These are phyloP conservation scores for Colletotrichum sp. DNA, from an alignment of 2,329 filamentous ascomycete genomes.

Conservation along the genomic window DNA sequence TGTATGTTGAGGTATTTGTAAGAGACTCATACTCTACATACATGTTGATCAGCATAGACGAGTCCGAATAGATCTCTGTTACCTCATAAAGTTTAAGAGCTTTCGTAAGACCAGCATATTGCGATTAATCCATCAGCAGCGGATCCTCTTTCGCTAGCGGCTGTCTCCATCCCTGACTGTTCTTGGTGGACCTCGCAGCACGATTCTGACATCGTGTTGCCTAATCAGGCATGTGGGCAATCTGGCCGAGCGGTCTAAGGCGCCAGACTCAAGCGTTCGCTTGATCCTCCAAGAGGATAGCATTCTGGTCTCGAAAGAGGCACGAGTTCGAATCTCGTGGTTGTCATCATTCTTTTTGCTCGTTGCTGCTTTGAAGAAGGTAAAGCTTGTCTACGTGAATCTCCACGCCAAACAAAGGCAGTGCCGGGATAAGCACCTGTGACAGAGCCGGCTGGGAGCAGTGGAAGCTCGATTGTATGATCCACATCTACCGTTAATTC, in stretches of 20 bases:
- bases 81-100: neutral
- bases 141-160: neutral
- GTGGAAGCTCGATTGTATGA: neutral
- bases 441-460: neutral
- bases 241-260: constrained; percentile 10
- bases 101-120: too few relatives aligned
- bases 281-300: neutral
- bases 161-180: neutral
- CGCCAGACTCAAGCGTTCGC: constrained; percentile 3
- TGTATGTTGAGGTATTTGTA: too few relatives aligned
- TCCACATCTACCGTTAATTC: neutral
- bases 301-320: constrained; percentile 9
- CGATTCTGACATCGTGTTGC: neutral
- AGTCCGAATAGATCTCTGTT: neutral
- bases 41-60: neutral
- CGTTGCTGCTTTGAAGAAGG: neutral
- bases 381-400: neutral
- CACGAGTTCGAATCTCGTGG: constrained; percentile 9
- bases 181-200: neutral
- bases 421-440: neutral
- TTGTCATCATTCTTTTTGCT: neutral
- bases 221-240: constrained; percentile 1
- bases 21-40: too few relatives aligned
- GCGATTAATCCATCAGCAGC: neutral
- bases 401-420: neutral